Percentiles rank a stretch among this genome's conserved stretches.
These are phyloP conservation scores for Saccharomycopsis malanga DNA, from an alignment of 805 yeast species.

Conservation along the genomic window DNA sequence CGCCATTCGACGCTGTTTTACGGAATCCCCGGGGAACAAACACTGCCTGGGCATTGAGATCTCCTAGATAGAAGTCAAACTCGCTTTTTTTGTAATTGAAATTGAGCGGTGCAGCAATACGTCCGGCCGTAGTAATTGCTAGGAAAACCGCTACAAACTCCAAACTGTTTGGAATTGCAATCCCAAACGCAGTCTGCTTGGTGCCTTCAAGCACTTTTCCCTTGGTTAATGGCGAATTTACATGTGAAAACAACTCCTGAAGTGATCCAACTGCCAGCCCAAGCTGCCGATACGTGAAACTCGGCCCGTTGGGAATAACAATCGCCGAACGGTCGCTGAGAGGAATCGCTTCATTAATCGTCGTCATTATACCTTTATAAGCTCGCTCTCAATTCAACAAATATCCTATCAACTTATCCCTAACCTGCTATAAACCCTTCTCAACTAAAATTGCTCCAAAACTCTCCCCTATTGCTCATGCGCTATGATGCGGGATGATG, in stretches of 20 bases:
- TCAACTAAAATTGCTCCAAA: not conserved
- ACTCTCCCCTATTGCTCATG: not conserved
- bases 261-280: constrained; percentile 40
- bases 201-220: too few relatives aligned
- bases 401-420: not conserved
- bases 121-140: constrained; percentile 47
- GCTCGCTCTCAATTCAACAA: not conserved
- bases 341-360: constrained; percentile 33
- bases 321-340: constrained; percentile 37
- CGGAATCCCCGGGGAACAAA: constrained; percentile 49
- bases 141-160: constrained; percentile 53
- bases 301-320: constrained; percentile 41
- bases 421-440: not conserved
- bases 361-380: constrained; percentile 26
- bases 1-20: not conserved
- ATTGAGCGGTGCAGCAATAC: constrained; percentile 64
- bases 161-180: constrained; percentile 52
- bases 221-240: constrained; percentile 36
- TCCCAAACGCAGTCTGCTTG: constrained; percentile 41
- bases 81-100: constrained; percentile 54
- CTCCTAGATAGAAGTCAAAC: constrained; percentile 58
- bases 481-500: not conserved
- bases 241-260: constrained; percentile 39
- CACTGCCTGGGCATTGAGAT: constrained; percentile 49
- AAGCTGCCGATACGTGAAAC: constrained; percentile 39